These are phyloP conservation scores for Globisporangium takayamanum DNA, from an alignment of 352 stramenopile species.

Conservation along the genomic window DNA sequence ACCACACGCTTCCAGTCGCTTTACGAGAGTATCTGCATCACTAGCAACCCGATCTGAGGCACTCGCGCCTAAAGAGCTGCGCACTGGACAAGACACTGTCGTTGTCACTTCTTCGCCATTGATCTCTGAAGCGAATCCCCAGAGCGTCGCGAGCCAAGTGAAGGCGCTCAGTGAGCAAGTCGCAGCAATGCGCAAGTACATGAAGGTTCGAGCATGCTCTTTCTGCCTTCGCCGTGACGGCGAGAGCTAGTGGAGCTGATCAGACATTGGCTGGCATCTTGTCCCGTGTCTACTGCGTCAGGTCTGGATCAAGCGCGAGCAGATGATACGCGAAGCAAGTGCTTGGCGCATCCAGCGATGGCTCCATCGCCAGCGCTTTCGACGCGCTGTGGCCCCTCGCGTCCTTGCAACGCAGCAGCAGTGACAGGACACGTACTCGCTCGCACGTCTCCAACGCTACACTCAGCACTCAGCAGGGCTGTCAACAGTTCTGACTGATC, in stretches of 20 bases:
- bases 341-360: constrained; percentile 43
- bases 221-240: neutral
- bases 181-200: constrained; percentile 57
- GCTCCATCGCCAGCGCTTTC: constrained; percentile 13
- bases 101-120: neutral
- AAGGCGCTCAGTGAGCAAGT: constrained; percentile 41
- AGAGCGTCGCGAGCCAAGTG: constrained; percentile 16
- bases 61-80: neutral
- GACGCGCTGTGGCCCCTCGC: constrained; percentile 6
- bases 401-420: constrained; percentile 10
- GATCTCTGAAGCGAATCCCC: too few species aligned
- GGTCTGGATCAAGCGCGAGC: constrained; percentile 66
- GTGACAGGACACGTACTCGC: constrained; percentile 17
- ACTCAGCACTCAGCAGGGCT: too few species aligned
- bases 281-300: constrained; percentile 9
- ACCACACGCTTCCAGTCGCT: too few species aligned
- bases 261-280: neutral
- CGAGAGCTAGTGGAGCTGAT: neutral
- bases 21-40: neutral
- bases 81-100: neutral
- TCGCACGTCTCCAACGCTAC: constrained; percentile 5
- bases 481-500: neutral
- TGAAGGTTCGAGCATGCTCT: constrained; percentile 33
- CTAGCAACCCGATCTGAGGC: neutral
- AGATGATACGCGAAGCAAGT: constrained; percentile 40